A percentile compares a stretch with the other conserved stretches of the same genome.
These are phyloP conservation scores for Ceratobasidium sp. DNA, from an alignment of 1,284 basidiomycete species.

Conservation along the genomic window DNA sequence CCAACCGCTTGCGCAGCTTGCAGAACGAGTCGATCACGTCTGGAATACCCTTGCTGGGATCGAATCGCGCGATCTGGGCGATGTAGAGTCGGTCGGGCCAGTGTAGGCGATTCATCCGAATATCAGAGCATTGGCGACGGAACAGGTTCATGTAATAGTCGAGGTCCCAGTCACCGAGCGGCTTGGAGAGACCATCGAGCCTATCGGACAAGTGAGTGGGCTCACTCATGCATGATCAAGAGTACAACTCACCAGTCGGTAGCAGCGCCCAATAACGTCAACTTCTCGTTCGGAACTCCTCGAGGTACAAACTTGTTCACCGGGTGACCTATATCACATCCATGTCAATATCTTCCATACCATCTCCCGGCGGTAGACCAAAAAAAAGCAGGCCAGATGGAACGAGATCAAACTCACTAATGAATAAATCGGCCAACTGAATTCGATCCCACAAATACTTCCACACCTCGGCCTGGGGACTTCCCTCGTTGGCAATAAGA, in stretches of 20 bases:
- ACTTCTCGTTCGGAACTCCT: conserved; percentile 79
- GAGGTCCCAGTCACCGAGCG: conserved; percentile 78
- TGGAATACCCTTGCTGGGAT: conserved; percentile 81
- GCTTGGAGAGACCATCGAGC: conserved; percentile 91
- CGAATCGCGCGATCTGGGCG: conserved; percentile 88
- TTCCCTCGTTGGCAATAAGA: conserved; percentile 78
- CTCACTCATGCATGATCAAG: neutral
- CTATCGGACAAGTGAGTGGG: conserved; percentile 58
- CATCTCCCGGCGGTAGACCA: no score
- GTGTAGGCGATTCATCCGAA: conserved; percentile 80
- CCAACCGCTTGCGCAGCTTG: conserved; percentile 77
- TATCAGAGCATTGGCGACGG: conserved; percentile 77
- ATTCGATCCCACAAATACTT: conserved; percentile 92
- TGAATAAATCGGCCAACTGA: conserved; percentile 85
- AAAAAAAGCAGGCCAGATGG: no score
- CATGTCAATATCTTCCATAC: neutral
- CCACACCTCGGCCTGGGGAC: conserved; percentile 90
- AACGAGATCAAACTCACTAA: conserved; percentile 65
- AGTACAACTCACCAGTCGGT: conserved; percentile 76
- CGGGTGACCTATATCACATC: conserved; percentile 70
- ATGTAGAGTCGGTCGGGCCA: conserved; percentile 88
- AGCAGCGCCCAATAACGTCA: conserved; percentile 80
- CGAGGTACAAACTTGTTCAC: conserved; percentile 90
- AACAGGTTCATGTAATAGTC: conserved; percentile 88
- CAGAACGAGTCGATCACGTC: conserved; percentile 86